phyloP scores from a whole-genome alignment of 2,329 filamentous ascomycete species.

The Colletotrichum tanaceti region DNA sequence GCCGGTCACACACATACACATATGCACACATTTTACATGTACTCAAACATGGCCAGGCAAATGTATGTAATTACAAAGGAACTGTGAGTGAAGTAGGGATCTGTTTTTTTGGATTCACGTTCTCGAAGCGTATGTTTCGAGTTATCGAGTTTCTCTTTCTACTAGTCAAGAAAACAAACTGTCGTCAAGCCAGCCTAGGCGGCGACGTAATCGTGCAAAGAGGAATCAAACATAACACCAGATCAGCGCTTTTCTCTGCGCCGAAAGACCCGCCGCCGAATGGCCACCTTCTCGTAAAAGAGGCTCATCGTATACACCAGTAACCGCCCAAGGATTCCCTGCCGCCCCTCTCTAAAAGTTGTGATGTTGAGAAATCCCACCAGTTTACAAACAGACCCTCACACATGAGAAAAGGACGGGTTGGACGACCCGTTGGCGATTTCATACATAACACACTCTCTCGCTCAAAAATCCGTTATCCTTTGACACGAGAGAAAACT shows the following conservation, averaged over 20 bases:
- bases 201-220: slow-evolving; percentile 20
- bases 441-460: slow-evolving; percentile 12
- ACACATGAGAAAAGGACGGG: slow-evolving; percentile 22
- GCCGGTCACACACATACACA: background rate
- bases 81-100: background rate
- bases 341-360: slow-evolving; percentile 35
- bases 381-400: slow-evolving; percentile 18
- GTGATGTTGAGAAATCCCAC: slow-evolving; percentile 25
- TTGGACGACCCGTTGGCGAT: slow-evolving; percentile 7
- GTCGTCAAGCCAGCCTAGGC: slow-evolving; percentile 31
- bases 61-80: background rate
- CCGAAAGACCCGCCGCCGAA: background rate
- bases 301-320: slow-evolving; percentile 25
- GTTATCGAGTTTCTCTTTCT: slow-evolving; percentile 21
- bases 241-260: slow-evolving; percentile 7
- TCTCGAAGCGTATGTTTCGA: slow-evolving; percentile 8
- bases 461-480: background rate
- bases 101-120: slow-evolving; percentile 12
- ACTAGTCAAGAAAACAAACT: slow-evolving; percentile 19
- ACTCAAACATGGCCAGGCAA: background rate
- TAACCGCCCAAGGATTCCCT: slow-evolving; percentile 6
- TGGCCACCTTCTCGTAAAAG: background rate
- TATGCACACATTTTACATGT: background rate
- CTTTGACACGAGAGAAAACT: slow-evolving; percentile 1
- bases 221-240: slow-evolving; percentile 25